These are phyloP conservation scores for Xylariaceae sp. DNA, from an alignment of 2,329 filamentous ascomycete species.

Conservation along the genomic window DNA sequence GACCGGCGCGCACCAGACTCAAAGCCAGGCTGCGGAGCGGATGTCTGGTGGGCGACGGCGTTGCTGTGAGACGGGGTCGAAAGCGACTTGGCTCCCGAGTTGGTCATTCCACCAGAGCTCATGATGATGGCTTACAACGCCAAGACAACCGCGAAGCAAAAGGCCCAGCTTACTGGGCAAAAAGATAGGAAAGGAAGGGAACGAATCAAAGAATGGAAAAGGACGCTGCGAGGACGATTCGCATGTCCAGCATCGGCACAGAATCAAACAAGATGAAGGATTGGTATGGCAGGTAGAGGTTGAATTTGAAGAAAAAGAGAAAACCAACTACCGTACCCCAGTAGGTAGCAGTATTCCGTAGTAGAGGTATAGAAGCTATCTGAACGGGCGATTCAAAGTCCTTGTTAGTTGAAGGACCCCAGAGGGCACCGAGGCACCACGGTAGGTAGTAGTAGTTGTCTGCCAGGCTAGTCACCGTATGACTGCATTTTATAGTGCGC, in stretches of 20 bases:
- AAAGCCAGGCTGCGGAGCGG: conserved; percentile 41
- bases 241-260: background rate
- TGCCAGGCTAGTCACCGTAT: no score
- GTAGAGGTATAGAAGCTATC: background rate
- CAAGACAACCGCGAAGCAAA: no score
- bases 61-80: conserved; percentile 41
- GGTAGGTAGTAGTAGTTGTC: background rate
- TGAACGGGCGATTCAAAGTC: conserved; percentile 5
- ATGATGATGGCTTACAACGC: conserved; percentile 21
- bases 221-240: background rate
- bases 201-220: background rate
- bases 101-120: conserved; percentile 34
- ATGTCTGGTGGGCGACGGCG: conserved; percentile 37
- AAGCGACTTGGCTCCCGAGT: conserved; percentile 48
- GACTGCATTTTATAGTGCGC: no score
- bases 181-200: background rate
- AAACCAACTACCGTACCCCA: background rate
- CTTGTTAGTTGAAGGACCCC: conserved; percentile 25
- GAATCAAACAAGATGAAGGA: no score
- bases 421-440: conserved; percentile 22
- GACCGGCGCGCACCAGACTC: conserved; percentile 46
- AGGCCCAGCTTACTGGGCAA: no score
- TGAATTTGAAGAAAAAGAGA: conserved; percentile 3
- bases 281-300: background rate
- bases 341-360: no score